Evolutionary conservation across 2,329 filamentous ascomycete genomes (phyloP).

Genomic region (Colletotrichum phormii): DNA sequence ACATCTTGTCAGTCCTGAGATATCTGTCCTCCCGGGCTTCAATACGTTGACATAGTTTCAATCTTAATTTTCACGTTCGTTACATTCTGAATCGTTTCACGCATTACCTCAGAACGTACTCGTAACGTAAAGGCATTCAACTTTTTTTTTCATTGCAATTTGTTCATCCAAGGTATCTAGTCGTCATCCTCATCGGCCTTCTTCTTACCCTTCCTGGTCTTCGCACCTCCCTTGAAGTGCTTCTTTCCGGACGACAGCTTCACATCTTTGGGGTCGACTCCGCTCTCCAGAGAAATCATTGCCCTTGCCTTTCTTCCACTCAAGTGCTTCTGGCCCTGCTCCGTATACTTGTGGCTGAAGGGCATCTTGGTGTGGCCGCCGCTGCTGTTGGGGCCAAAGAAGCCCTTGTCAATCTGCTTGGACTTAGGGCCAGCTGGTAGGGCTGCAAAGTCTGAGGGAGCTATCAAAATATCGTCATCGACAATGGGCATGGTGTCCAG

Average conservation of each 20-base stretch:
- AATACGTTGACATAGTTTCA: not conserved
- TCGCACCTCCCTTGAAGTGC: constrained; percentile 87
- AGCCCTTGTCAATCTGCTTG: constrained; percentile 83
- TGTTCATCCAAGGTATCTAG: constrained; percentile 29
- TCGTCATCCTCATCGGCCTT: constrained; percentile 47
- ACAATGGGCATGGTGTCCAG: constrained; percentile 59
- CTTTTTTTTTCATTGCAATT: not conserved
- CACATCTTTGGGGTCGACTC: constrained; percentile 84
- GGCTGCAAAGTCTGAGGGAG: constrained; percentile 60
- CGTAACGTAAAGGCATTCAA: not conserved
- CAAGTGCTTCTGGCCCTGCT: constrained; percentile 83
- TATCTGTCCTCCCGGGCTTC: not conserved
- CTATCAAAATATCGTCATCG: constrained; percentile 46
- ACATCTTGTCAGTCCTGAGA: not conserved
- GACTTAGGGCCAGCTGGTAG: constrained; percentile 78
- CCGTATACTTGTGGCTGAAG: constrained; percentile 89
- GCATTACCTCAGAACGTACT: not conserved
- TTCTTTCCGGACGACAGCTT: constrained; percentile 80
- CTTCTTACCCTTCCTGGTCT: constrained; percentile 65
- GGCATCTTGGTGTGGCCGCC: constrained; percentile 79
- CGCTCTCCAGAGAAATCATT: constrained; percentile 85
- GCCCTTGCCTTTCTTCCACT: constrained; percentile 85
- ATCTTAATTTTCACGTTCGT: not conserved
- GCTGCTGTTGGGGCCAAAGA: constrained; percentile 76
- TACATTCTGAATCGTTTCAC: not conserved